Base-by-base conservation (phyloP, 2,329 filamentous ascomycete genomes). In the Paecilomyces niveus region DNA sequence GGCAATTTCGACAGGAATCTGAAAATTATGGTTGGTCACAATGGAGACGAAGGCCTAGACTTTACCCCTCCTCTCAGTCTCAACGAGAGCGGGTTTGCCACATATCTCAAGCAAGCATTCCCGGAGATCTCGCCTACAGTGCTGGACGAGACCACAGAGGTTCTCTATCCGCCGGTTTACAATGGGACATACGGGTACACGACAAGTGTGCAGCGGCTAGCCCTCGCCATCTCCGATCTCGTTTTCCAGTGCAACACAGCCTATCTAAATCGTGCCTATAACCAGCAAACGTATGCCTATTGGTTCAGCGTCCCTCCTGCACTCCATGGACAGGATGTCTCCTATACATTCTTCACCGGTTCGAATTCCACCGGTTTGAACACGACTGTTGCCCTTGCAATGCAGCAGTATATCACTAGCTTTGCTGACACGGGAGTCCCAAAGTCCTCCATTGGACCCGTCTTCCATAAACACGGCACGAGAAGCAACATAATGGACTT, bases 201-300 rank as follows among this genome's bases (percentile, higher is more conserved):
- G 0, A 71, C 72, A 57, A 67, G 79, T 15, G 70, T 79, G 60
- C 69, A 70, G 21, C 78, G 83, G 22, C 69, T 72, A 0, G 66
- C 72, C 18, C 66, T 78, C 1, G 67, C 77, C 2, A 65, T 79
- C 56, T 68, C 73, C 2, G 83, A 85, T 59, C 62, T 67, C 2
- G 63, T 70, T 57, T 80, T 82, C 63, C 70, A 70, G 50, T 85
- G 83, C 75, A 84, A 84, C 66, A 80, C 80, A 7, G 74, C 79
- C 67, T 83, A 79, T 64, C 70, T 85, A 22, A 77, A 78, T 63
- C 75, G 73, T 5, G 82, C 78, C 2, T 82, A 74, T 69, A 59
- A 71, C 11, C 81, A 82, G 62, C 61, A 79, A 32, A 81, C 81
- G 0, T 83, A 81, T 66, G 73, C 76, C 0, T 85, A 85, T 65